Base-by-base conservation (phyloP, 495 filamentous ascomycete genomes). In the Podospora pseudopauciseta region DNA sequence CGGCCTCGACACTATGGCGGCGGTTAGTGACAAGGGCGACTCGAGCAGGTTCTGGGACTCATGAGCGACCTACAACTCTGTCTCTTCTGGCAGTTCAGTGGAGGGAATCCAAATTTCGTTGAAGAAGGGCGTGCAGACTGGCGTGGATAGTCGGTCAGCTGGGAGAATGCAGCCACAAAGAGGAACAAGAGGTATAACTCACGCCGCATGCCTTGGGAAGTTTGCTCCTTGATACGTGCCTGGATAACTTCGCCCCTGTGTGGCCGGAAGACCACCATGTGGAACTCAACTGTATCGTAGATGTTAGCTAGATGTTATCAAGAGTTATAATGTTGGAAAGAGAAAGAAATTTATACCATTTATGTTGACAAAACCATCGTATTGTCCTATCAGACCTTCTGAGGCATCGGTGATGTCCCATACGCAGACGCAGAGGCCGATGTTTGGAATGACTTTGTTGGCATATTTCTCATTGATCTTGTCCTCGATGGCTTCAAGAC, bases 401-500 rank as follows among this genome's bases (percentile, higher is more conserved):
- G 94, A 96, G 5, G 91, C 89, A 72, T 88, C 88, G 15, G 94
- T 77, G 2, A 99, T 81, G 72, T 97, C 94, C 79, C 91, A 97
- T 67, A 99, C 84, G 73, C 90, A 92, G 67, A 99, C 91, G 74
- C 93, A 97, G 3, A 99, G 87, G 11, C 95, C 95, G 49, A 97
- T 86, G 72, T 96, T 93, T 69, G 83, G 7, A 16, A 82, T 66
- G 63, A 92, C 91, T 78, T 93, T 94, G 82, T 99, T 96, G 64
- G 94, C 88, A 78, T 97, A 99, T 80, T 98, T 99, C 66, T 87
- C 85, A 72, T 98, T 97, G 80, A 99, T 93, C 70, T 91, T 92
- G 77, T 98, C 93, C 78, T 97, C 92, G 68, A 99, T 89, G 2
- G 92, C 91, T 44, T 90, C 85, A 5, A 83, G 81, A 72, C 91